Evolutionary conservation across 495 filamentous ascomycete species (phyloP).

Genomic region (Penicillium verhagenii): DNA sequence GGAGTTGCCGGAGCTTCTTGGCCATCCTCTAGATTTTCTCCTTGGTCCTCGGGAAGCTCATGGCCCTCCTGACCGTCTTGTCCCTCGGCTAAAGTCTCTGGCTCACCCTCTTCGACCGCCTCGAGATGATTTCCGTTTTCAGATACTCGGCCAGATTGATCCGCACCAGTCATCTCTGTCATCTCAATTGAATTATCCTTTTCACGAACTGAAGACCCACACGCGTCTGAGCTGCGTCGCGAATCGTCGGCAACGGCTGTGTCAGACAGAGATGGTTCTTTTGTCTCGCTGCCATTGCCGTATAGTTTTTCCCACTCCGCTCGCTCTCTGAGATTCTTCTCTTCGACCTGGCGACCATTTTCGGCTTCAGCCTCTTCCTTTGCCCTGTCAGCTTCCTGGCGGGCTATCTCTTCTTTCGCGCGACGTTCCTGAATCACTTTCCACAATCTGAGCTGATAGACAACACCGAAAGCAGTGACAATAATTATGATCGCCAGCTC

Average conservation of each 20-base stretch:
- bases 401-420: slow-evolving; percentile 56
- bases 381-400: slow-evolving; percentile 54
- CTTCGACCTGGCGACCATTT: slow-evolving; percentile 64
- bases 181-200: slow-evolving; percentile 40
- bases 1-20: not conserved
- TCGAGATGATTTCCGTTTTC: slow-evolving; percentile 25
- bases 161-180: slow-evolving; percentile 29
- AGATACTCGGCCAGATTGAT: slow-evolving; percentile 21
- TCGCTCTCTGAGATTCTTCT: slow-evolving; percentile 64
- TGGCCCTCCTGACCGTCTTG: slow-evolving; percentile 8
- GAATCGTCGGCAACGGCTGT: slow-evolving; percentile 33
- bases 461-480: slow-evolving; percentile 68
- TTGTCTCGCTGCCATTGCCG: slow-evolving; percentile 36
- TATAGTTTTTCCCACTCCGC: slow-evolving; percentile 80
- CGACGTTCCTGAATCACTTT: slow-evolving; percentile 75
- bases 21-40: not conserved
- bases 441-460: slow-evolving; percentile 87
- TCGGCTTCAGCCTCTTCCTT: slow-evolving; percentile 70
- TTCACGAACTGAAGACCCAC: slow-evolving; percentile 18
- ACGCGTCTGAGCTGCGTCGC: slow-evolving; percentile 25
- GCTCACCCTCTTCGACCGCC: slow-evolving; percentile 21
- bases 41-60: not conserved
- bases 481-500: slow-evolving; percentile 80
- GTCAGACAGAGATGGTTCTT: slow-evolving; percentile 22
- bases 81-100: slow-evolving; percentile 8